phyloP scores from a whole-genome alignment of 441 rosid genomes.

The Populus trichocarpa region DNA sequence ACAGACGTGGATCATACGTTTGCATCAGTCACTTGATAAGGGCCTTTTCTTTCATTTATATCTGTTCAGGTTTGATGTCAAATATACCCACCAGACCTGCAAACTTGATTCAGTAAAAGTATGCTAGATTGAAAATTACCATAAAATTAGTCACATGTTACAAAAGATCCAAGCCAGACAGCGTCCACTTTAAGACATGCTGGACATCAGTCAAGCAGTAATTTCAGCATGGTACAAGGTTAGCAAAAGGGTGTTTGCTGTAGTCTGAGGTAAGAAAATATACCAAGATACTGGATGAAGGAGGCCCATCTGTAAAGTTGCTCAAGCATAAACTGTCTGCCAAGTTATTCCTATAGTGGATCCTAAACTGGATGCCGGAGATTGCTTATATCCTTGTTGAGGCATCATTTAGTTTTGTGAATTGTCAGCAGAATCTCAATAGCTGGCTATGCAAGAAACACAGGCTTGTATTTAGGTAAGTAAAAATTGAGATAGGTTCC shows the following conservation, averaged over 20 bases:
- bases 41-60: not conserved
- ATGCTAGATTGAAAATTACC: not conserved
- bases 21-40: not conserved
- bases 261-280: too few relatives aligned
- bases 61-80: not conserved
- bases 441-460: not conserved
- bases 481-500: too few relatives aligned
- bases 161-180: not conserved
- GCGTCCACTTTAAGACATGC: not conserved
- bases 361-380: too few relatives aligned
- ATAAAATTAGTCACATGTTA: not conserved
- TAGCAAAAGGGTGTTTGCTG: too few relatives aligned
- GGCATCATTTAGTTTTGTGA: not conserved
- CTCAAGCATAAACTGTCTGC: too few relatives aligned
- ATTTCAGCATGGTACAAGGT: not conserved
- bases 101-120: not conserved
- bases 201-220: not conserved
- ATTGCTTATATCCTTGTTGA: too few relatives aligned
- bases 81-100: not conserved
- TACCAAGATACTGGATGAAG: too few relatives aligned
- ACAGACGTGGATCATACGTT: not conserved
- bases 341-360: too few relatives aligned
- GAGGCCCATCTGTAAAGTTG: too few relatives aligned
- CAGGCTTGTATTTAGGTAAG: not conserved
- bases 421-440: not conserved